phyloP scores from a whole-genome alignment of 1,284 basidiomycete genomes.

The Pyrrhoderma lamaoense region DNA sequence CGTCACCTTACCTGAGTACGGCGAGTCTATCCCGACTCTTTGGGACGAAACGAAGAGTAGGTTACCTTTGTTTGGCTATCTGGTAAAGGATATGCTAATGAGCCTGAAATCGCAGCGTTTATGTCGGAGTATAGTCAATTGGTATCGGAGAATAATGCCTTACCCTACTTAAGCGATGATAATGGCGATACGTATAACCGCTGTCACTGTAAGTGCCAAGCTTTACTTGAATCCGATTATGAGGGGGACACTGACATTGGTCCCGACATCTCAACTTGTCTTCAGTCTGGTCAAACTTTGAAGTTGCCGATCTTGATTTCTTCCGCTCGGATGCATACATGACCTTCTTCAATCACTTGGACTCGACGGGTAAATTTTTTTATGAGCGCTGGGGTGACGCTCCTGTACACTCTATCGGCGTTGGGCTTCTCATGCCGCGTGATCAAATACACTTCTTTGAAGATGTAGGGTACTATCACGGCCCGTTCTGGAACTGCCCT shows the following conservation, averaged over 20 bases:
- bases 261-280: too few relatives aligned
- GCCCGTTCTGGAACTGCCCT: constrained; percentile 46
- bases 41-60: constrained; percentile 56
- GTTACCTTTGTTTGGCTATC: constrained; percentile 7
- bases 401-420: constrained; percentile 72
- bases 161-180: constrained; percentile 64
- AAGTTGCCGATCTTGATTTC: constrained; percentile 63
- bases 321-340: constrained; percentile 59
- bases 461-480: constrained; percentile 53
- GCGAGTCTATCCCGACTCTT: constrained; percentile 65
- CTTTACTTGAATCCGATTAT: background rate
- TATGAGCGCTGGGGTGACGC: constrained; percentile 82
- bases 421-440: constrained; percentile 52
- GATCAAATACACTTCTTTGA: constrained; percentile 65
- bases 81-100: background rate
- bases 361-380: constrained; percentile 68
- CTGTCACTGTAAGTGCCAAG: constrained; percentile 55
- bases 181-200: constrained; percentile 58
- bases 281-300: constrained; percentile 70
- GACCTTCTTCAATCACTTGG: constrained; percentile 68
- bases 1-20: constrained; percentile 70
- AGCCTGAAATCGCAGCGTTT: constrained; percentile 43
- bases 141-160: constrained; percentile 56
- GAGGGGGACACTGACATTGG: background rate
- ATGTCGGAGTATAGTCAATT: constrained; percentile 52